Percentiles rank a stretch among this genome's conserved stretches.
phyloP scores from a whole-genome alignment of 2,329 filamentous ascomycete species.

The Microdochium nivale region DNA sequence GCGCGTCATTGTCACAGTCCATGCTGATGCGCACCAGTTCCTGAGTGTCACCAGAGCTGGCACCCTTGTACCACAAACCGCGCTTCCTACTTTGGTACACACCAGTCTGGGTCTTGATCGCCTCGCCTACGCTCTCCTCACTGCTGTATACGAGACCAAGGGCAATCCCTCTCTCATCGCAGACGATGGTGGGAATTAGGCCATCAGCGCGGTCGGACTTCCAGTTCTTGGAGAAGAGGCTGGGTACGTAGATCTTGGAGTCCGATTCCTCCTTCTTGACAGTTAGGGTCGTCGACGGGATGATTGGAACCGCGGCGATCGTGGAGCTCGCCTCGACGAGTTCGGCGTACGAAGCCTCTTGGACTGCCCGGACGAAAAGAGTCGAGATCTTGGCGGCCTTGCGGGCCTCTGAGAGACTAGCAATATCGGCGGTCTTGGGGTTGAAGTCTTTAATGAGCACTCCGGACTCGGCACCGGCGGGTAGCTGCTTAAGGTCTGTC shows the following conservation, averaged over 20 bases:
- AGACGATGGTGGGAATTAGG: slow-evolving; percentile 82
- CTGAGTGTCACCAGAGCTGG: slow-evolving; percentile 88
- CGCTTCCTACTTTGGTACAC: slow-evolving; percentile 96
- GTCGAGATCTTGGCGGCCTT: slow-evolving; percentile 36
- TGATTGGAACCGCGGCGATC: slow-evolving; percentile 56
- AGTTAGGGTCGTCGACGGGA: slow-evolving; percentile 64
- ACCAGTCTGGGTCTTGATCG: slow-evolving; percentile 66
- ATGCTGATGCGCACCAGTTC: slow-evolving; percentile 76
- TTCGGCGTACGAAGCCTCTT: slow-evolving; percentile 9
- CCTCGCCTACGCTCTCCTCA: slow-evolving; percentile 80
- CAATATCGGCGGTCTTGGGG: slow-evolving; percentile 27
- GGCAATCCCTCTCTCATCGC: slow-evolving; percentile 75
- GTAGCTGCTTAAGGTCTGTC: slow-evolving; percentile 32
- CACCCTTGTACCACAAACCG: slow-evolving; percentile 93
- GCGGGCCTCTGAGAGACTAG: slow-evolving; percentile 33
- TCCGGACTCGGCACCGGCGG: slow-evolving; percentile 37
- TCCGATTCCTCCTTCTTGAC: slow-evolving; percentile 51
- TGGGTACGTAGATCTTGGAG: slow-evolving; percentile 55
- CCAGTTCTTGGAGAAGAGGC: slow-evolving; percentile 66
- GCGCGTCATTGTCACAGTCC: slow-evolving; percentile 89
- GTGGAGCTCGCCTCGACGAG: slow-evolving; percentile 24
- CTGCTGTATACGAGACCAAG: slow-evolving; percentile 93
- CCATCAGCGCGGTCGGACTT: slow-evolving; percentile 76
- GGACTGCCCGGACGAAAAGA: slow-evolving; percentile 41
- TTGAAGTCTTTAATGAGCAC: slow-evolving; percentile 46